Evolutionary conservation across 805 yeast genomes (phyloP), one percentile per base, ranked within the genome.

Genomic region (Cyberlindnera americana): DNA sequence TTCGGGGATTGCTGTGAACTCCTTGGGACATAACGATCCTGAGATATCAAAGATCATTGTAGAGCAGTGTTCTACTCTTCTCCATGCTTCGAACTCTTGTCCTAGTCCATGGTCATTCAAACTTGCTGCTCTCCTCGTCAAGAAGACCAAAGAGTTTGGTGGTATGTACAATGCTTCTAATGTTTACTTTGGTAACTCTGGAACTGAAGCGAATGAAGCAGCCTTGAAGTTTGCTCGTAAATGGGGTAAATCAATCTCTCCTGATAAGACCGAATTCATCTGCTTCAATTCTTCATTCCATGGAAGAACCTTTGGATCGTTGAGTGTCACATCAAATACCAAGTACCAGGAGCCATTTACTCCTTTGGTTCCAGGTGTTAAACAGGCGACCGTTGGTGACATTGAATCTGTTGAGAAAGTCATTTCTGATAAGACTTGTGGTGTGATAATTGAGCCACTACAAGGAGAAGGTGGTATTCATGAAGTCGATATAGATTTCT

Each of bases 401-500:
- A 21, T 81, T 29, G 72, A 67, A 33, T 72, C 82, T 17, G 81
- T 88, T 10, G 72, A 76, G 48, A 55, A 63, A 5, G 59, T 76
- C 29, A 51, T 67, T 37, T 57, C 60, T 36, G 48, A 64, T 6
- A 61, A 65, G 29, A 70, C 70, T 27, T 87, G 95, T 52, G 99
- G 90, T 38, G 93, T 93, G 19, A 93, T 91, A 39, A 80, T 93
- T 27, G 99, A 91, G 65, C 99, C 99, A 17, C 82, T 91, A 43
- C 99, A 91, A 68, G 99, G 98, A 50, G 99, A 91, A 66, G 98
- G 99, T 41, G 99, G 99, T 40, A 81, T 91, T 15, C 77, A 79
- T 55, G 77, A 82, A 16, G 75, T 87, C 43, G 70, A 74, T 25
- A 50, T 63, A 0, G 85, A 79, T 29, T 88, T 86, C 57, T 69